These are phyloP conservation scores for Cafeteria roenbergensis DNA, from an alignment of 108 stramenopile genomes.

Conservation along the genomic window DNA sequence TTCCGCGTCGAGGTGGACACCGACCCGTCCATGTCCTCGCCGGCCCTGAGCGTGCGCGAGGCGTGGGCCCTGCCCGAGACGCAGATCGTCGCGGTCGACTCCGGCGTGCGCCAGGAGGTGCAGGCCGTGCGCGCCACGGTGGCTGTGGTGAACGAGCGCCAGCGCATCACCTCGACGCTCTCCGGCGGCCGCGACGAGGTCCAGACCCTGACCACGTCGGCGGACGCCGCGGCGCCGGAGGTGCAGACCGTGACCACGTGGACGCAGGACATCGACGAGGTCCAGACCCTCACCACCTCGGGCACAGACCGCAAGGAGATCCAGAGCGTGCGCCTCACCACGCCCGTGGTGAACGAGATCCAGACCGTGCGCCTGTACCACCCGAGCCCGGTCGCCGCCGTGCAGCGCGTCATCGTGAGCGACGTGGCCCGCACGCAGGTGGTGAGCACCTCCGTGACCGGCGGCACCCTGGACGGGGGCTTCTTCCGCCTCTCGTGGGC, in stretches of 20 bases:
- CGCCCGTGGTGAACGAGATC: neutral
- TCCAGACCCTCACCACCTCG: neutral
- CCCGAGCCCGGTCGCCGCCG: no score
- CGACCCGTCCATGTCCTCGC: neutral
- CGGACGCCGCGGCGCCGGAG: neutral
- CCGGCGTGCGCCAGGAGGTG: neutral
- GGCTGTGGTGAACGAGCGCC: neutral
- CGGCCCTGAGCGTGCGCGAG: neutral
- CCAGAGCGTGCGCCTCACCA: neutral
- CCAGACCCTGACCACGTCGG: neutral
- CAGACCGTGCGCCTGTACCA: neutral
- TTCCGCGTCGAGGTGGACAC: conserved; percentile 38
- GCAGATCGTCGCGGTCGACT: neutral
- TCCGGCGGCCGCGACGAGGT: neutral
- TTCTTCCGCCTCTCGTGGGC: no score
- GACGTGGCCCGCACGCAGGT: no score
- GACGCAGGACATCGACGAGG: neutral
- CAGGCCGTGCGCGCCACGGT: neutral
- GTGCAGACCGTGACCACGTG: conserved; percentile 2
- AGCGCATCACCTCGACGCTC: neutral
- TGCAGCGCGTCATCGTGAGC: no score
- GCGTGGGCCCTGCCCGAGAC: neutral
- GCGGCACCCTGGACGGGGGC: no score
- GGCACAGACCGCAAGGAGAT: neutral
- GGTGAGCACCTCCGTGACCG: no score